A percentile compares a stretch with the other conserved stretches of the same genome.
Conservation (phyloP, 1,284 basidiomycete genomes). For the Rhizoctonia solani region DNA sequence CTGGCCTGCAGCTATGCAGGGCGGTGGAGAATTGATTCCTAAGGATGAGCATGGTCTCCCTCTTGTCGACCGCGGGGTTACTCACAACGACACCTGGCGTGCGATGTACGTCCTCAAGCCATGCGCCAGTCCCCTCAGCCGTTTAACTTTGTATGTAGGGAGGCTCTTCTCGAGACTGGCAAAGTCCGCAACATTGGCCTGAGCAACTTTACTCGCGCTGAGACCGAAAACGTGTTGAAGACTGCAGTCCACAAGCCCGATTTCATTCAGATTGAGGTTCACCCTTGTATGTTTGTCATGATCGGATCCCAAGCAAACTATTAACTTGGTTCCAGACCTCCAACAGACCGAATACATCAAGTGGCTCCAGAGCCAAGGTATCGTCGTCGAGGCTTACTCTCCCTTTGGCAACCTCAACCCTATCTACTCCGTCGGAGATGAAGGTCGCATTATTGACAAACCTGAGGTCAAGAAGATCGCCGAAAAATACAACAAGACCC, state of each 20-base stretch:
- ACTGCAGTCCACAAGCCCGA: conserved; percentile 35
- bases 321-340: conserved; percentile 15
- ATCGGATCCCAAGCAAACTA: background rate
- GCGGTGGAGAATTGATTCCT: conserved; percentile 16
- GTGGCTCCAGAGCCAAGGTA: conserved; percentile 47
- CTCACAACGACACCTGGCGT: conserved; percentile 29
- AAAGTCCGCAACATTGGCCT: conserved; percentile 33
- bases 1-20: conserved; percentile 29
- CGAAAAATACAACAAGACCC: conserved; percentile 47
- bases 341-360: conserved; percentile 53
- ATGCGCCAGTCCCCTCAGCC: background rate
- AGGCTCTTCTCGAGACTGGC: conserved; percentile 29
- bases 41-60: conserved; percentile 32
- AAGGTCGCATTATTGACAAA: conserved; percentile 48
- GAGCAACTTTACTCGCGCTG: conserved; percentile 60
- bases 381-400: conserved; percentile 49
- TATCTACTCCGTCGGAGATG: conserved; percentile 40
- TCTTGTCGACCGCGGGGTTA: conserved; percentile 15
- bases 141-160: conserved; percentile 2
- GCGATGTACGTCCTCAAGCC: conserved; percentile 11
- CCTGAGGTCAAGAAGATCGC: conserved; percentile 46
- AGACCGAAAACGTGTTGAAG: conserved; percentile 67
- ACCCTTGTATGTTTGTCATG: conserved; percentile 46
- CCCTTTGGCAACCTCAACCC: conserved; percentile 48
- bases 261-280: conserved; percentile 50